A percentile compares a stretch with the other conserved stretches of the same genome.
Evolutionary conservation across 2,329 filamentous ascomycete genomes (phyloP).

Genomic region (Plenodomus biglobosus): DNA sequence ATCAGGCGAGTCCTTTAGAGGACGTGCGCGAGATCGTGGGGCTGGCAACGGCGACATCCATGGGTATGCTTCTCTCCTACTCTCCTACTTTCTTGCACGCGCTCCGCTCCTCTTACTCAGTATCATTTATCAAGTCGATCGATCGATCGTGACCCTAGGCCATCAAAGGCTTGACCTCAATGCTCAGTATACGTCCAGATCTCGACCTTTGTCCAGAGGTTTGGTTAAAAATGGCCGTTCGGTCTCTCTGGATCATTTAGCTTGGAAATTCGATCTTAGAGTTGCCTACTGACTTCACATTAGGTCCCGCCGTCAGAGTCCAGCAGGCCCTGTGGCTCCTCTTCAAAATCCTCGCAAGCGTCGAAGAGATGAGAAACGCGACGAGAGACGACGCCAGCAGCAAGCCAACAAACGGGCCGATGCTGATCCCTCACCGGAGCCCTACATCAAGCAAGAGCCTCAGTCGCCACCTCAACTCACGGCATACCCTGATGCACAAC

Average conservation of each 20-base stretch:
- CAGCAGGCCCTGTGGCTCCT: slow-evolving; percentile 45
- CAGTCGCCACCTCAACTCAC: slow-evolving; percentile 62
- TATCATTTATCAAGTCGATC: not conserved
- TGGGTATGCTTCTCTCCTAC: slow-evolving; percentile 32
- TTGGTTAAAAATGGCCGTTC: no score
- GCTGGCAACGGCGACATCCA: slow-evolving; percentile 22
- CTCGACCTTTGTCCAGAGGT: no score
- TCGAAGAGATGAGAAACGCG: slow-evolving; percentile 49
- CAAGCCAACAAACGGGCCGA: slow-evolving; percentile 40
- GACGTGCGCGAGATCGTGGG: slow-evolving; percentile 27
- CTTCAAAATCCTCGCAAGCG: slow-evolving; percentile 55
- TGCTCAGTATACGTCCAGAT: no score
- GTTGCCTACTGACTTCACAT: slow-evolving; percentile 8
- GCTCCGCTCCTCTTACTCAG: no score
- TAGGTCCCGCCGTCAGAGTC: slow-evolving; percentile 48
- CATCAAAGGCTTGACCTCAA: no score
- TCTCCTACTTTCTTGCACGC: not conserved
- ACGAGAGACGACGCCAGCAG: slow-evolving; percentile 40
- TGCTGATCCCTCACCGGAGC: slow-evolving; percentile 43
- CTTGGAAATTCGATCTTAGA: not conserved
- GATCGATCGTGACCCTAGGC: no score
- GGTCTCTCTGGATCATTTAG: no score
- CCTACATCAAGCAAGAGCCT: slow-evolving; percentile 64
- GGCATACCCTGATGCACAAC: slow-evolving; percentile 40
- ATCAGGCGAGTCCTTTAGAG: slow-evolving; percentile 27